Evolutionary conservation across 2,329 filamentous ascomycete species (phyloP), one percentile per base, ranked within the genome.

Genomic region (Colletotrichum cordylinicola): DNA sequence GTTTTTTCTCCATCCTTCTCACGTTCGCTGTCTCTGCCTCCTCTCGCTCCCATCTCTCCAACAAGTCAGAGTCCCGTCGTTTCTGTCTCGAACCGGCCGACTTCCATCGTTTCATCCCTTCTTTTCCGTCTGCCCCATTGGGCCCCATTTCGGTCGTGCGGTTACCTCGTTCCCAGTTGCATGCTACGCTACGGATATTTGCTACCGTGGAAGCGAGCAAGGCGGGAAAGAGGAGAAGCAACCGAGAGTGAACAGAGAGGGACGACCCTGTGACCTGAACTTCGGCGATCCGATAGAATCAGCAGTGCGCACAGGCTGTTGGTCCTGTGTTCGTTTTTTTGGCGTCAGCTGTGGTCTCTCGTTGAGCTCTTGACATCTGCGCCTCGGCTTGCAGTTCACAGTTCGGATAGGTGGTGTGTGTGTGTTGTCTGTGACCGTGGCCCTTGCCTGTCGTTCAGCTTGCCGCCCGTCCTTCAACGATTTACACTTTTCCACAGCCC

Each of bases 51-150:
- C 58, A 27, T 33, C 18, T n/a, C 58, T 61, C 58, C 29, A n/a
- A 29, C 24, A 66, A 39, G 31, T 48, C 35, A 33, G 55, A 56
- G 16, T 68, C 39, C 39, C 18, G 39, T 64, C 55, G 55, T 62
- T 52, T 64, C 55, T 70, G 48, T 55, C 67, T 33, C 61, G 67
- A 64, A 39, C 58, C 58, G 55, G 69, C 72, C 39, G 58, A 58
- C 52, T 68, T 62, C 56, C 64, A 33, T 72, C 56, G 73, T 75
- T 75, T 73, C 73, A 72, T 73, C 69, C 48, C 62, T 67, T 65
- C 39, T 72, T 52, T 43, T 52, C 56, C 64, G 43, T 73, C 39
- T n/a, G 43, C 18, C 69, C 18, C 73, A 73, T 65, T 68, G 56
- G 43, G 31, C 27, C 52, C 67, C 64, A 31, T 37, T 43, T 61